Base-by-base conservation (phyloP, 331 rosid genomes). In the Malus hybrid region DNA sequence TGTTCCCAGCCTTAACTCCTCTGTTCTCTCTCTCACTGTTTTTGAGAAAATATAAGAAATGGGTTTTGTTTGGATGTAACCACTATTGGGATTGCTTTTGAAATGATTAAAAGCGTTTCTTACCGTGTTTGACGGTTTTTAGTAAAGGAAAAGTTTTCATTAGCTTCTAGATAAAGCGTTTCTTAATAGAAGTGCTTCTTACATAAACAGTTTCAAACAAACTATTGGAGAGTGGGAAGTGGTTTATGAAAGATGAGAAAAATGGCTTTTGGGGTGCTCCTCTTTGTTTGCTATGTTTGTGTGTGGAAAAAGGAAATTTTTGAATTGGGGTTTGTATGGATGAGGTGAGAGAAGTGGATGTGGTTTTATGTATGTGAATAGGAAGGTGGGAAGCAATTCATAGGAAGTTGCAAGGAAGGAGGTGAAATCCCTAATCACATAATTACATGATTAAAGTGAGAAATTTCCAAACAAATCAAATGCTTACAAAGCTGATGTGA, bases 351-450 rank as follows among this genome's bases (percentile, higher is more conserved):
- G 65, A 20, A 44, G 63, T 22, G 32, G 27, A 70, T 74, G 29
- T 5, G 24, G 50, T 55, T 73, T 67, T 42, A 74, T 36, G 64
- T 12, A n/a, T 39, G 34, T 9, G 14, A 61, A 19, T 13, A 73
- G 87, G 97, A 91, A 91, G 75, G 87, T 18, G 85, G 62, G 76
- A 22, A 8, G 77, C 18, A 75, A 63, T 65, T 82, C 73, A 62
- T 16, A 10, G 87, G 97, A 89, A 87, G 78, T 31, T 73, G 82
- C 12, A 4, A 36, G 79, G 94, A 86, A 89, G 54, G 83, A 5
- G 54, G 16, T 1, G 13, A 63, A 1, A 6, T 69, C 79, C 48
- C 39, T 75, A 44, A 72, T 79, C 5, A 10, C 29, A 20, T 10
- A 36, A 65, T 20, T 39, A 2, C 44, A 39, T 9, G 4, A 39